These are phyloP conservation scores for Xylariomycetidae sp. DNA, from an alignment of 2,329 filamentous ascomycete species.

Conservation along the genomic window DNA sequence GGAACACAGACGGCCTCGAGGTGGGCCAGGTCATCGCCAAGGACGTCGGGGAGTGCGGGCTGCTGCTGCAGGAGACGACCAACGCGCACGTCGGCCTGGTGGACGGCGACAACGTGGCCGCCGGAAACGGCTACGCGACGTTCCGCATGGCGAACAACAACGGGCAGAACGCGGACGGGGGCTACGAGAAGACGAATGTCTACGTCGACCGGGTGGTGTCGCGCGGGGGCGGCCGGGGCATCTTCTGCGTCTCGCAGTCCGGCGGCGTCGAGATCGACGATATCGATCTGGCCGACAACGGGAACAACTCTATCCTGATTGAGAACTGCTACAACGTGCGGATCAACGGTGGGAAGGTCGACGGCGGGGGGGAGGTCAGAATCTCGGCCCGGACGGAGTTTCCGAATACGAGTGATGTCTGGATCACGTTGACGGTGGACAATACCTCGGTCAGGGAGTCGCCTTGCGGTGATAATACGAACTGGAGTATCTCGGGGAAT, in stretches of 20 bases:
- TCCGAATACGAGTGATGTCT: constrained; percentile 47
- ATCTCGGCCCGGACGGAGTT: constrained; percentile 50
- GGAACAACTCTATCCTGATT: constrained; percentile 52
- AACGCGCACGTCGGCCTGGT: constrained; percentile 51
- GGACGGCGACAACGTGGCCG: constrained; percentile 50
- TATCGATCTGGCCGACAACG: constrained; percentile 48
- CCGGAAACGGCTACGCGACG: constrained; percentile 50
- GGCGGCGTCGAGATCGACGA: constrained; percentile 46
- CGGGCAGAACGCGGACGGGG: constrained; percentile 42
- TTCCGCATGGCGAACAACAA: constrained; percentile 55
- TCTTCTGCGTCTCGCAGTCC: constrained; percentile 54
- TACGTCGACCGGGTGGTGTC: constrained; percentile 49
- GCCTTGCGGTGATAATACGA: constrained; percentile 50
- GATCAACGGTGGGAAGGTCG: constrained; percentile 46
- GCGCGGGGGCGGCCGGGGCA: constrained; percentile 50
- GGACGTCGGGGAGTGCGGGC: constrained; percentile 50
- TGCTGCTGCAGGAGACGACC: constrained; percentile 49
- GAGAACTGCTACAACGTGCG: constrained; percentile 56
- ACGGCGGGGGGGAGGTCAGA: constrained; percentile 51
- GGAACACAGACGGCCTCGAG: constrained; percentile 52
- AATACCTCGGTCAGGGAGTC: constrained; percentile 46
- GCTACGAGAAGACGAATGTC: constrained; percentile 49
- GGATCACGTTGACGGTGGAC: constrained; percentile 44
- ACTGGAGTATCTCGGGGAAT: constrained; percentile 43
- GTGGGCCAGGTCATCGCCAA: constrained; percentile 49